These are phyloP conservation scores for Glarea lozoyensis DNA, from an alignment of 495 filamentous ascomycete species.

Conservation along the genomic window DNA sequence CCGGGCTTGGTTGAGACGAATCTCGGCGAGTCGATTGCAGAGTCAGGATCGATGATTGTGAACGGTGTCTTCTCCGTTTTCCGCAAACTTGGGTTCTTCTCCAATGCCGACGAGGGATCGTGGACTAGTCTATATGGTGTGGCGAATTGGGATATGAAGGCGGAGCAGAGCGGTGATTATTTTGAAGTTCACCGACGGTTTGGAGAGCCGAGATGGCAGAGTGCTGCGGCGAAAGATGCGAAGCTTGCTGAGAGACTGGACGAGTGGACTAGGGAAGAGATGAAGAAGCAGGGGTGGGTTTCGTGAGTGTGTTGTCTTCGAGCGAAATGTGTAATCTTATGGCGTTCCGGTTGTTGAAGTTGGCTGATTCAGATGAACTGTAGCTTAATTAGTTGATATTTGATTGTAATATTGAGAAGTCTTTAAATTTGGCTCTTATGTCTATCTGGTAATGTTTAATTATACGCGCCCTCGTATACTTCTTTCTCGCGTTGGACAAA, in stretches of 20 bases:
- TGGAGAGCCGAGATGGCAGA: constrained; percentile 29
- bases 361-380: too few relatives aligned
- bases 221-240: constrained; percentile 20
- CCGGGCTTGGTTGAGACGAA: constrained; percentile 35
- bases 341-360: too few relatives aligned
- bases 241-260: constrained; percentile 27
- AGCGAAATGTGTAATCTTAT: too few relatives aligned
- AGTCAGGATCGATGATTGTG: constrained; percentile 14
- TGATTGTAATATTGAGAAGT: too few relatives aligned
- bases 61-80: constrained; percentile 21
- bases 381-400: too few relatives aligned
- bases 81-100: constrained; percentile 22
- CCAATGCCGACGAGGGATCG: constrained; percentile 29
- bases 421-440: too few relatives aligned
- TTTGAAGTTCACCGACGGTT: constrained; percentile 24
- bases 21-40: constrained; percentile 19
- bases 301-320: constrained; percentile 18
- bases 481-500: too few relatives aligned
- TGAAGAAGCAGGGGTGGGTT: constrained; percentile 30
- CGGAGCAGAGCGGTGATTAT: constrained; percentile 32
- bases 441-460: too few relatives aligned
- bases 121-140: constrained; percentile 34
- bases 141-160: constrained; percentile 32
- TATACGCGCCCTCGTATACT: too few relatives aligned
- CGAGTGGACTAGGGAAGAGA: constrained; percentile 19